phyloP scores from a whole-genome alignment of 768 basidiomycete genomes.

The Suillus plorans region DNA sequence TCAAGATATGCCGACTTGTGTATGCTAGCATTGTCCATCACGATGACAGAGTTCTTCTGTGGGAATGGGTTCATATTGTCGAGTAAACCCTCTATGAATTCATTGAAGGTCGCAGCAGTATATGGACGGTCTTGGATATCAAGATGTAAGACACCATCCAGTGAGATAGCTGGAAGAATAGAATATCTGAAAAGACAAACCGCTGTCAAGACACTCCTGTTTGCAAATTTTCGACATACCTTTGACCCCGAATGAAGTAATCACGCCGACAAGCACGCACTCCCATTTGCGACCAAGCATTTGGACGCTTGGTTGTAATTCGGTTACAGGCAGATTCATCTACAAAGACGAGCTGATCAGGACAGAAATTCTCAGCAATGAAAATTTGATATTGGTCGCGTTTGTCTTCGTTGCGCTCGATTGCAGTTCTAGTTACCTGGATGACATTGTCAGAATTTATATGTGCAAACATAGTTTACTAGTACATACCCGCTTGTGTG shows the following conservation, averaged over 20 bases:
- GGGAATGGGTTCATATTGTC: slow-evolving; percentile 22
- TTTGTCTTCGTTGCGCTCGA: no score
- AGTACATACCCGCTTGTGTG: no score
- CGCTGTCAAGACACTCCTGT: no score
- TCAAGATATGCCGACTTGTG: slow-evolving; percentile 13
- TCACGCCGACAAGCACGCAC: slow-evolving; percentile 10
- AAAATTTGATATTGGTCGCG: slow-evolving; percentile 11
- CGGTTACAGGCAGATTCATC: slow-evolving; percentile 34
- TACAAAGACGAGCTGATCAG: slow-evolving; percentile 29
- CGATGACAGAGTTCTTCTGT: slow-evolving; percentile 18
- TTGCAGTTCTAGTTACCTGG: no score
- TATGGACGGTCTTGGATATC: slow-evolving; percentile 23
- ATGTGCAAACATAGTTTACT: no score
- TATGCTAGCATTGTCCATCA: slow-evolving; percentile 25
- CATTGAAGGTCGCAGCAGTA: slow-evolving; percentile 15
- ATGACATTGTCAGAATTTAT: no score
- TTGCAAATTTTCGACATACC: not conserved
- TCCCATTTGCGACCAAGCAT: slow-evolving; percentile 29
- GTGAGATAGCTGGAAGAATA: slow-evolving; percentile 29
- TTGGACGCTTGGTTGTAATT: slow-evolving; percentile 18
- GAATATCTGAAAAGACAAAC: slow-evolving; percentile 28
- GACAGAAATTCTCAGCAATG: slow-evolving; percentile 9
- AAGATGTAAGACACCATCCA: slow-evolving; percentile 25
- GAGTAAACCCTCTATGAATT: slow-evolving; percentile 22
- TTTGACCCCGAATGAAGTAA: slow-evolving; percentile 17